Conservation (phyloP, 1,284 basidiomycete species). For the Cutaneotrichosporon dermatis region DNA sequence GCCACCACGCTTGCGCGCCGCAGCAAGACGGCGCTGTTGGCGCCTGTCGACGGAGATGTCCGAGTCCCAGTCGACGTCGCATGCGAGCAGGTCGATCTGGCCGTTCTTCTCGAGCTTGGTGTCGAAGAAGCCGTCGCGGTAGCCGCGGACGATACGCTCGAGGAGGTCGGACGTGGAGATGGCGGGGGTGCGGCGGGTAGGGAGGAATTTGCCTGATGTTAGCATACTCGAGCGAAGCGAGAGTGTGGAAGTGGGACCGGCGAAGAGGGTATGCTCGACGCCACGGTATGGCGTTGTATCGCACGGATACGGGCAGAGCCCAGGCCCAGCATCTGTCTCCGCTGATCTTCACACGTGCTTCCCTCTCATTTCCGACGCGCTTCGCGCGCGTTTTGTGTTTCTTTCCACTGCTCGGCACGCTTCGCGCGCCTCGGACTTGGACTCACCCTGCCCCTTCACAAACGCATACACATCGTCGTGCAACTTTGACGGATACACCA, state of each 20-base stretch:
- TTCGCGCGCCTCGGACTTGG: not conserved
- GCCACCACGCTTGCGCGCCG: slow-evolving; percentile 3
- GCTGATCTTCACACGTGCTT: no score
- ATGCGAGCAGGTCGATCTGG: slow-evolving; percentile 47
- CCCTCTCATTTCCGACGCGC: no score
- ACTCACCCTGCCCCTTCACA: slow-evolving; percentile 70
- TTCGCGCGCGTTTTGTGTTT: no score
- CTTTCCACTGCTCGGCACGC: no score
- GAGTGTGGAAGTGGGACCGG: no score
- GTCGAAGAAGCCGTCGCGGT: slow-evolving; percentile 78
- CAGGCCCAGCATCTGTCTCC: no score
- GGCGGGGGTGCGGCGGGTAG: slow-evolving; percentile 88
- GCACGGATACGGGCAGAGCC: no score
- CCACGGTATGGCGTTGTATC: no score
- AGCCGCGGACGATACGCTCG: slow-evolving; percentile 79
- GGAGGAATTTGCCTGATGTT: slow-evolving; percentile 78
- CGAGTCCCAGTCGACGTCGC: slow-evolving; percentile 50
- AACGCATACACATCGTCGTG: slow-evolving; percentile 82
- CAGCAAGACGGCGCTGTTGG: slow-evolving; percentile 10
- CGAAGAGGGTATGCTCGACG: no score
- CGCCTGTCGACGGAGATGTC: slow-evolving; percentile 21
- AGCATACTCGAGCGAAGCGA: not conserved
- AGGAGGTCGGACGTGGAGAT: slow-evolving; percentile 91
- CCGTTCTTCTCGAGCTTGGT: slow-evolving; percentile 70
- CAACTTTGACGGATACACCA: slow-evolving; percentile 68